Base-by-base conservation (phyloP, 1,284 basidiomycete species). In the Ceratorhiza oryzae-sativae region DNA sequence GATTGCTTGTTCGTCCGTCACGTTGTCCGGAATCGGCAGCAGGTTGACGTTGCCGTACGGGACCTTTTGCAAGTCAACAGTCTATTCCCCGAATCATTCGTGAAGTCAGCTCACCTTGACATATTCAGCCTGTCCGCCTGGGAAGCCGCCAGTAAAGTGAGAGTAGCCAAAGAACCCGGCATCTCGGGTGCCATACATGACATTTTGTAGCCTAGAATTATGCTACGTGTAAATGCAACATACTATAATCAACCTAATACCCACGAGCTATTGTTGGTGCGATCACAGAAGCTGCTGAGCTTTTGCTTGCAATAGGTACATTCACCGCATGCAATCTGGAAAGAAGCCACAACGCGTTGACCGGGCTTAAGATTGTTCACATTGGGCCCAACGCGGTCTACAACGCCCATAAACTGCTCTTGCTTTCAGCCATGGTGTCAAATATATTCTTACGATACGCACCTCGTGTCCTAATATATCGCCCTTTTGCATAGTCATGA, bases 381-480 rank as follows among this genome's bases (percentile, higher is more conserved):
- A 70, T 84, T 86, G 0, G 86, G 84, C 0, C 90, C 90, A 51
- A 91, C 82, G 53, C 85, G 84, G 75, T 90, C 88, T 30, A 92
- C 85, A 53, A 86, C 79, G 8, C 89, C 89, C 88, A 90, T 90
- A 78, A 90, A 90, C 84, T 89, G 73, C 1, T 55, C 20, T 18
- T 58, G 25, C 5, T 18, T 15, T 18, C 15, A 27, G 65, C 53
- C 34, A 74, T 45, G 25, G 8, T 10, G 30, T n/a, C n/a, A n/a
- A n/a, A n/a, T n/a, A n/a, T n/a, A n/a, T n/a, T n/a, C n/a, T n/a
- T n/a, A n/a, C 23, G 6, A 18, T 13, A 75, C 80, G 70, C 59
- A 86, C 85, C 79, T 89, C 91, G 77, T 93, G 91, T 0, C 91
- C 91, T 0, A 93, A 81, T 62, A 93, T 90, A 78, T 93, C 90